These are phyloP conservation scores for Lipomyces starkeyi DNA, from an alignment of 805 yeast species.

Conservation along the genomic window DNA sequence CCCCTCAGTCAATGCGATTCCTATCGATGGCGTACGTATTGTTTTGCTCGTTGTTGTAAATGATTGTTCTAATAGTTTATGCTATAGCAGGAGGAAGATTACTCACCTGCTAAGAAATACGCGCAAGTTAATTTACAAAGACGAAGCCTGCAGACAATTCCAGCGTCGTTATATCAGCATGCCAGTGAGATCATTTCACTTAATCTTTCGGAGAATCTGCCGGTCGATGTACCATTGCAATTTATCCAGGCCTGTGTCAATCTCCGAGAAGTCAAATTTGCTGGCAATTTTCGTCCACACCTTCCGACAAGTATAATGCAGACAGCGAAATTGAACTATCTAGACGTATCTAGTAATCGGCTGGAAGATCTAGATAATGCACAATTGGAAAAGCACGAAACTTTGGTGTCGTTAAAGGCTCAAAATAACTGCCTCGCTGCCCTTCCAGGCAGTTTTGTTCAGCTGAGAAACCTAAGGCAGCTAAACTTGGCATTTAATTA, in stretches of 20 bases:
- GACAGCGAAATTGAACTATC: constrained; percentile 66
- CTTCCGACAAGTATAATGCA: constrained; percentile 78
- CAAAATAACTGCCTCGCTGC: constrained; percentile 52
- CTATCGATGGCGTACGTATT: constrained; percentile 20
- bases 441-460: constrained; percentile 57
- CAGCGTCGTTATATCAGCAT: constrained; percentile 77
- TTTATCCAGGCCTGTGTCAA: constrained; percentile 82
- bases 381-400: constrained; percentile 60
- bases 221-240: constrained; percentile 80
- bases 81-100: constrained; percentile 18
- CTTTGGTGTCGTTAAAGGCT: constrained; percentile 56
- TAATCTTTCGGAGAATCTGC: constrained; percentile 86
- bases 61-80: neutral
- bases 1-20: constrained; percentile 33
- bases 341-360: constrained; percentile 81
- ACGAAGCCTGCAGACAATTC: constrained; percentile 80
- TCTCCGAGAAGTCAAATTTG: constrained; percentile 39
- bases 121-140: constrained; percentile 75
- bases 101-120: constrained; percentile 53
- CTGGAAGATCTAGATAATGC: constrained; percentile 56
- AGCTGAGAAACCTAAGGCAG: constrained; percentile 54
- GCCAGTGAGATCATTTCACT: constrained; percentile 80
- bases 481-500: constrained; percentile 83
- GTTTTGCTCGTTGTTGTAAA: neutral
- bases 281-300: constrained; percentile 68